Percentiles rank a stretch among this genome's conserved stretches.
Evolutionary conservation across 2,329 filamentous ascomycete species (phyloP).

Genomic region (Albophoma yamanashiensis): DNA sequence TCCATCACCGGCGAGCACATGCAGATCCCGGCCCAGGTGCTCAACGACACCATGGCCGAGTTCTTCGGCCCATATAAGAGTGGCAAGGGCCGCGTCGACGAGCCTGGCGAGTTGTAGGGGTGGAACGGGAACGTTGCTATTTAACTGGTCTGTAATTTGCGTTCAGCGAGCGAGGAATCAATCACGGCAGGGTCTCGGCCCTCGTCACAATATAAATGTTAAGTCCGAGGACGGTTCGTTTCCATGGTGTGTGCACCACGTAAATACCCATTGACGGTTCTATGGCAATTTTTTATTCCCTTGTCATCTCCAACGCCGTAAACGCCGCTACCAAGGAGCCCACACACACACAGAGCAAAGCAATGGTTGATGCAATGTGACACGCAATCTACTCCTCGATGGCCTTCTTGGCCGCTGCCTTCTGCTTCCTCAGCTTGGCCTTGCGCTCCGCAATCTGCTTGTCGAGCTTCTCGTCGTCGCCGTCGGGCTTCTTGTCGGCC

Average conservation of each 20-base stretch:
- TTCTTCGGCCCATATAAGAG: conserved; percentile 50
- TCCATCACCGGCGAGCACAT: conserved; percentile 73
- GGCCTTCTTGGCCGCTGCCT: conserved; percentile 43
- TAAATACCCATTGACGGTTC: not conserved
- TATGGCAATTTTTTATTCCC: conserved; percentile 1
- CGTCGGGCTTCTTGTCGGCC: conserved; percentile 25
- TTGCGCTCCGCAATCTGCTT: conserved; percentile 51
- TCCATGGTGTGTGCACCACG: not conserved
- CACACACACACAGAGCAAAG: conserved; percentile 3
- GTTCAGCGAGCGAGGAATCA: not conserved
- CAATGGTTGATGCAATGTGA: not conserved
- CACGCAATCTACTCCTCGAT: conserved; percentile 25
- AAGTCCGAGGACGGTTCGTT: not conserved
- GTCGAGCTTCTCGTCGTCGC: conserved; percentile 42
- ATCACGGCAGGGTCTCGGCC: not conserved
- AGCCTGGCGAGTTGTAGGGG: conserved; percentile 26
- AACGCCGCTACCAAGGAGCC: conserved; percentile 17
- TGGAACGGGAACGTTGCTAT: not conserved
- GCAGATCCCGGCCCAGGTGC: conserved; percentile 55
- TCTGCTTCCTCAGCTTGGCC: conserved; percentile 46
- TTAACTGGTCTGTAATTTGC: not conserved
- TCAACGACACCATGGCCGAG: conserved; percentile 55
- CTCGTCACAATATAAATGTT: not conserved
- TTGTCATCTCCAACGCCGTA: conserved; percentile 17
- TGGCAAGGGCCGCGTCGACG: conserved; percentile 21